Evolutionary conservation across 2,329 filamentous ascomycete species (phyloP).

Genomic region (Paramyrothecium sp.): DNA sequence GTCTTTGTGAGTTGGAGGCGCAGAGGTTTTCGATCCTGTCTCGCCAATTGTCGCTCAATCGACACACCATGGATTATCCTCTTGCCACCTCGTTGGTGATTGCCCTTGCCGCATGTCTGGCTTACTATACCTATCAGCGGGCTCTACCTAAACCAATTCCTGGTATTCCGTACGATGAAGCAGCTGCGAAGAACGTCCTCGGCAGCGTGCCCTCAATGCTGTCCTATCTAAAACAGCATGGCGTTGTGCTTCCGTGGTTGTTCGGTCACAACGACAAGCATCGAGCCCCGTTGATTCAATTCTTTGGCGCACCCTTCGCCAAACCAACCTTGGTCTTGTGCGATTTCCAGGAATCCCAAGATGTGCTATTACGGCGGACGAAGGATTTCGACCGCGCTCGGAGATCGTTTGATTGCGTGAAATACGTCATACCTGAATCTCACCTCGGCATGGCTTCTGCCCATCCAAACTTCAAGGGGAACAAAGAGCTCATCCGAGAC

Average conservation of each 20-base stretch:
- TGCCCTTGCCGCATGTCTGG: neutral
- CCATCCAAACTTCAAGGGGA: conserved; percentile 14
- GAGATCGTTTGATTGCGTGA: neutral
- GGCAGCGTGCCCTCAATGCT: neutral
- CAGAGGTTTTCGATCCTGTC: no score
- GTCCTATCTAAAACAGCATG: neutral
- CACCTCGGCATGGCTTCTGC: conserved; percentile 9
- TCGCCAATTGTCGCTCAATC: no score
- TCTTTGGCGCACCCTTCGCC: neutral
- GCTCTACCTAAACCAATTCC: neutral
- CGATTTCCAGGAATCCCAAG: neutral
- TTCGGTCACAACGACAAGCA: neutral
- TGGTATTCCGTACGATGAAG: neutral
- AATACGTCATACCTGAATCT: neutral
- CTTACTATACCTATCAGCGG: neutral
- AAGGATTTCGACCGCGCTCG: conserved; percentile 13
- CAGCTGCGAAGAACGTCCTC: neutral
- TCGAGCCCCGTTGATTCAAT: neutral
- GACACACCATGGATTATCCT: neutral
- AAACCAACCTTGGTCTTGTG: neutral
- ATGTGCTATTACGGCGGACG: neutral
- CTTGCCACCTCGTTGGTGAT: neutral
- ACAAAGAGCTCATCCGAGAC: conserved; percentile 15
- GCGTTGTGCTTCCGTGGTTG: neutral
- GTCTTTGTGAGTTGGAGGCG: no score